Conservation (phyloP, 73 alveolate species). For the Paramecium octaurelia region DNA sequence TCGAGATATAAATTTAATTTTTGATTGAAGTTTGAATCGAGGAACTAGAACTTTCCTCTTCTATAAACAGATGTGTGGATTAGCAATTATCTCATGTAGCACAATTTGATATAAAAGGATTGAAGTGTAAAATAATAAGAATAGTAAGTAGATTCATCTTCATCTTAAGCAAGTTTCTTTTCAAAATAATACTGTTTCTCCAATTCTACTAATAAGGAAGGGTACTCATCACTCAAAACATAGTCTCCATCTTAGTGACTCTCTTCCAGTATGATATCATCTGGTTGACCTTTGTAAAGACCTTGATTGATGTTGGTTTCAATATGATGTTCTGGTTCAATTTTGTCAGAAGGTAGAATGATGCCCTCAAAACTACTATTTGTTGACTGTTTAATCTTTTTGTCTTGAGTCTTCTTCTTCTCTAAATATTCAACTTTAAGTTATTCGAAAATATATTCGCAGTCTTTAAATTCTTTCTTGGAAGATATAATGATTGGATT, state of each 20-base stretch:
- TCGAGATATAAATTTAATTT: slow-evolving; percentile 51
- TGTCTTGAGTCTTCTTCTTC: neutral
- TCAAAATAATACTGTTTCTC: neutral
- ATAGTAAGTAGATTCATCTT: neutral
- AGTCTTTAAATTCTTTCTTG: slow-evolving; percentile 28
- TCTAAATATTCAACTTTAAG: slow-evolving; percentile 37
- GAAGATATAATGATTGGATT: slow-evolving; percentile 27
- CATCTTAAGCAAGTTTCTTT: neutral
- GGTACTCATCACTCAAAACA: neutral
- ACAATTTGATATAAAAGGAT: neutral
- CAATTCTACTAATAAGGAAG: neutral
- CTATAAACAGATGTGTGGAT: slow-evolving; percentile 38
- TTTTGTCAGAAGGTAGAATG: neutral
- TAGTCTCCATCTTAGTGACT: neutral
- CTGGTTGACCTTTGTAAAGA: neutral
- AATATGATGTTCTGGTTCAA: neutral
- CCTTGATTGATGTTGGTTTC: slow-evolving; percentile 23
- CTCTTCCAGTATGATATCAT: neutral
- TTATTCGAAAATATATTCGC: slow-evolving; percentile 25
- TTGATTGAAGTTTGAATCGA: slow-evolving; percentile 20
- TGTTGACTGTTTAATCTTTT: neutral
- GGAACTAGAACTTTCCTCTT: slow-evolving; percentile 27
- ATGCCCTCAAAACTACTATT: neutral
- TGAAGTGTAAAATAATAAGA: neutral
- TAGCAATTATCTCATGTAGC: slow-evolving; percentile 36